Evolutionary conservation across 202 grass and related monocot species (phyloP).

Genomic region (Panicum virgatum): DNA sequence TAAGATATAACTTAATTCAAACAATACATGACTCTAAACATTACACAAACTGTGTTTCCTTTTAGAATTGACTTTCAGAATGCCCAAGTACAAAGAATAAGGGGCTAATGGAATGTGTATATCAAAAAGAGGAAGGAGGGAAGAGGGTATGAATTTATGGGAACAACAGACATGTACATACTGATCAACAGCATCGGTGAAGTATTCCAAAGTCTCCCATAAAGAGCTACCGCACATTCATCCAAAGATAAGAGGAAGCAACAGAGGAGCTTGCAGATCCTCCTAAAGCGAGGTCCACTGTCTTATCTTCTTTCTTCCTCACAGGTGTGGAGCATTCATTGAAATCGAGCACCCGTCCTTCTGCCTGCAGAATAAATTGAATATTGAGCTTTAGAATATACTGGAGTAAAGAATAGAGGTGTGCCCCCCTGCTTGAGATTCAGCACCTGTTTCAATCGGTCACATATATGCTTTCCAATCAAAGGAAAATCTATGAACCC

Average conservation of each 20-base stretch:
- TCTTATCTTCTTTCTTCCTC: constrained; percentile 48
- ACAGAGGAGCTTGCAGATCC: constrained; percentile 41
- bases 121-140: neutral
- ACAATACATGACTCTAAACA: neutral
- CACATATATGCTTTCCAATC: neutral
- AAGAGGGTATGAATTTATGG: constrained; percentile 1
- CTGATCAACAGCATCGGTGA: constrained; percentile 10
- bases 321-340: constrained; percentile 64
- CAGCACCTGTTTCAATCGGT: neutral
- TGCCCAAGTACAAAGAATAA: neutral
- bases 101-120: constrained; percentile 5
- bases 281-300: constrained; percentile 8
- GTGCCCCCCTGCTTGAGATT: neutral
- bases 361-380: constrained; percentile 51
- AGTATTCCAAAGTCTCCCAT: neutral
- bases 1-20: neutral
- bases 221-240: constrained; percentile 50
- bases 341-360: constrained; percentile 81
- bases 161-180: constrained; percentile 37
- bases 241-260: constrained; percentile 61
- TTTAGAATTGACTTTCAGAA: constrained; percentile 3
- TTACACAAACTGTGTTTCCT: neutral
- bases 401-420: neutral
- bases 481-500: neutral
- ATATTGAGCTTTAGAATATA: constrained; percentile 19